Conservation (phyloP, 1,139 yeast genomes). For the Pichia sp. region DNA sequence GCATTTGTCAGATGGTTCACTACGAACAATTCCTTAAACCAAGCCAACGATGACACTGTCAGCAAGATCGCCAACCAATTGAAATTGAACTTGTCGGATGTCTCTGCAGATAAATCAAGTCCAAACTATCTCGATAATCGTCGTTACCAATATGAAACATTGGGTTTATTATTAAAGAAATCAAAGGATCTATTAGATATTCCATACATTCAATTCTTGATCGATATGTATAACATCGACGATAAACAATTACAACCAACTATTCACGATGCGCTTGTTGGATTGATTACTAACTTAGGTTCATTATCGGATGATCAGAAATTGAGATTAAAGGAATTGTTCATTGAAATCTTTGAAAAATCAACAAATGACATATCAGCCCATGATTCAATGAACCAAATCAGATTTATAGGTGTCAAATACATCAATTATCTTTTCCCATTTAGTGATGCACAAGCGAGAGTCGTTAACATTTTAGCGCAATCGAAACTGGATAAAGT, state of each 20-base stretch:
- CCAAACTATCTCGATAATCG: slow-evolving; percentile 44
- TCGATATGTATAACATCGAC: slow-evolving; percentile 72
- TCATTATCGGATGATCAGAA: slow-evolving; percentile 41
- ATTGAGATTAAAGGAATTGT: slow-evolving; percentile 41
- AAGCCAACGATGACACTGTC: slow-evolving; percentile 35
- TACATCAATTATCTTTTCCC: slow-evolving; percentile 64
- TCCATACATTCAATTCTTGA: slow-evolving; percentile 59
- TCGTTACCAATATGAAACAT: slow-evolving; percentile 69
- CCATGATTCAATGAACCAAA: slow-evolving; percentile 35
- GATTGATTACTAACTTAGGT: slow-evolving; percentile 51
- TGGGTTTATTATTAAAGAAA: slow-evolving; percentile 62
- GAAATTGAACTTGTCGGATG: slow-evolving; percentile 48
- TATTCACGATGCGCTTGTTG: slow-evolving; percentile 71
- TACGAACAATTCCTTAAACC: slow-evolving; percentile 23
- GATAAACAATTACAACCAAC: slow-evolving; percentile 59
- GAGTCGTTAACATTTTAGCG: slow-evolving; percentile 65
- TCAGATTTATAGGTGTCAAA: slow-evolving; percentile 64
- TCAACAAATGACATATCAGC: slow-evolving; percentile 13
- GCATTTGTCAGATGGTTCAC: slow-evolving; percentile 47
- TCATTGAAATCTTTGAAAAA: slow-evolving; percentile 41
- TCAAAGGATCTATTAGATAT: slow-evolving; percentile 49
- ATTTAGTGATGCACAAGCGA: slow-evolving; percentile 66
- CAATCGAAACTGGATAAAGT: slow-evolving; percentile 55
- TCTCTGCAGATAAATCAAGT: slow-evolving; percentile 27
- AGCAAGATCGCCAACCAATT: slow-evolving; percentile 49